Evolutionary conservation across 2,329 filamentous ascomycete genomes (phyloP).

Genomic region (Calycina marina): DNA sequence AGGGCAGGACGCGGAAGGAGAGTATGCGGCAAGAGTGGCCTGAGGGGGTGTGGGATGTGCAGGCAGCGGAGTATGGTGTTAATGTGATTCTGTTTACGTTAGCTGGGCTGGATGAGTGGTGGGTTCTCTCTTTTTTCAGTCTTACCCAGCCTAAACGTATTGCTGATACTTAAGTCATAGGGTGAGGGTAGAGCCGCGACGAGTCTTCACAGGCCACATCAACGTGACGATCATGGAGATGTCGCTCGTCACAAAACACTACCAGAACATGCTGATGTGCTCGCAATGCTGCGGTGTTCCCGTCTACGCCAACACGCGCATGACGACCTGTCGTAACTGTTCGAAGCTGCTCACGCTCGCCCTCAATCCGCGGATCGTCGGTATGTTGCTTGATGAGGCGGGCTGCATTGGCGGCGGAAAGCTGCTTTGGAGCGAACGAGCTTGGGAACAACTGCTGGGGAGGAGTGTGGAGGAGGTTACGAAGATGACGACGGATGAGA

Average conservation of each 20-base stretch:
- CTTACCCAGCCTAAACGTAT: too few species aligned
- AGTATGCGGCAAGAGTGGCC: slow-evolving; percentile 35
- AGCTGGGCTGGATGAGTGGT: slow-evolving; percentile 29
- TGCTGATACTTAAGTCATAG: too few species aligned
- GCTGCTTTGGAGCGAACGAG: slow-evolving; percentile 35
- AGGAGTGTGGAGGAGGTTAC: slow-evolving; percentile 28
- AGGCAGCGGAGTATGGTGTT: slow-evolving; percentile 22
- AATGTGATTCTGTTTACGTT: slow-evolving; percentile 26
- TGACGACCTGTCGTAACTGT: slow-evolving; percentile 27
- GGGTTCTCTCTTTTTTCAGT: slow-evolving; percentile 2
- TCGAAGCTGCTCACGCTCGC: slow-evolving; percentile 16
- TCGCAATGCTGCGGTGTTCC: slow-evolving; percentile 36
- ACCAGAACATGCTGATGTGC: slow-evolving; percentile 25
- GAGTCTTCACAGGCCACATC: slow-evolving; percentile 27
- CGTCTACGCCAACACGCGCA: slow-evolving; percentile 34
- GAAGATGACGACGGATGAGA: slow-evolving; percentile 23
- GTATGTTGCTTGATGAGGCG: slow-evolving; percentile 36
- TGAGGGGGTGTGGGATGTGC: slow-evolving; percentile 25
- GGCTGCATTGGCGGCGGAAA: slow-evolving; percentile 35
- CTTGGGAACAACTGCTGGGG: slow-evolving; percentile 37
- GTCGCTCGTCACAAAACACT: slow-evolving; percentile 14
- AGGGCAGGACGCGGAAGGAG: slow-evolving; percentile 32
- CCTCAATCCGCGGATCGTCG: slow-evolving; percentile 29
- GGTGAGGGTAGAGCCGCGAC: slow-evolving; percentile 21
- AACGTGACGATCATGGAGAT: slow-evolving; percentile 19